These are phyloP conservation scores for Geosmithia putterillii DNA, from an alignment of 2,329 filamentous ascomycete species.

Conservation along the genomic window DNA sequence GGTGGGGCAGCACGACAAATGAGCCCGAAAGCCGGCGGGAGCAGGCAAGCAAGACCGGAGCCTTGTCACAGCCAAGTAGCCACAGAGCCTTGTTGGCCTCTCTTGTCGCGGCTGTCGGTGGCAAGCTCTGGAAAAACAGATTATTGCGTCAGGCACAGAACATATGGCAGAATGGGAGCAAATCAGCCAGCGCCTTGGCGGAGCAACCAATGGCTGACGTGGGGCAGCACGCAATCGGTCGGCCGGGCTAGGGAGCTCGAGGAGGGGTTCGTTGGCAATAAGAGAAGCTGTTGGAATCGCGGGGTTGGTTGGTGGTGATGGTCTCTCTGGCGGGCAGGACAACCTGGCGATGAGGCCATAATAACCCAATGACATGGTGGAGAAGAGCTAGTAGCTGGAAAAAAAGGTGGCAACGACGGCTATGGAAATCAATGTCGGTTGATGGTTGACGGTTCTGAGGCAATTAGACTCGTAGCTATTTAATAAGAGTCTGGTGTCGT, in stretches of 20 bases:
- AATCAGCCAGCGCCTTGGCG: neutral
- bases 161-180: constrained; percentile 1
- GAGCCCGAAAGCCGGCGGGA: constrained; percentile 2
- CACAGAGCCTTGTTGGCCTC: neutral
- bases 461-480: neutral
- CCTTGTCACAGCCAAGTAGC: neutral
- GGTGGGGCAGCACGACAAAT: constrained; percentile 3
- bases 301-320: constrained; percentile 1
- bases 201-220: constrained; percentile 1
- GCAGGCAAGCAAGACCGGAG: neutral
- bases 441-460: neutral
- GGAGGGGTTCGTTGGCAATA: neutral
- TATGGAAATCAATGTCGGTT: neutral
- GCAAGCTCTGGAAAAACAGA: neutral
- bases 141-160: constrained; percentile 4
- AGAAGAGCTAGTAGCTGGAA: neutral
- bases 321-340: neutral
- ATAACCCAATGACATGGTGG: neutral
- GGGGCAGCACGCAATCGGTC: constrained; percentile 4
- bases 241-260: constrained; percentile 1
- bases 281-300: constrained; percentile 2
- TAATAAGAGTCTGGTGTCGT: neutral
- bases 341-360: neutral
- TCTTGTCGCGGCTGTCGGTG: constrained; percentile 3
- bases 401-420: neutral